Percentiles rank a stretch among this genome's conserved stretches.
Conservation (phyloP, 129 eudicot species). For the Flaveria robusta region DNA sequence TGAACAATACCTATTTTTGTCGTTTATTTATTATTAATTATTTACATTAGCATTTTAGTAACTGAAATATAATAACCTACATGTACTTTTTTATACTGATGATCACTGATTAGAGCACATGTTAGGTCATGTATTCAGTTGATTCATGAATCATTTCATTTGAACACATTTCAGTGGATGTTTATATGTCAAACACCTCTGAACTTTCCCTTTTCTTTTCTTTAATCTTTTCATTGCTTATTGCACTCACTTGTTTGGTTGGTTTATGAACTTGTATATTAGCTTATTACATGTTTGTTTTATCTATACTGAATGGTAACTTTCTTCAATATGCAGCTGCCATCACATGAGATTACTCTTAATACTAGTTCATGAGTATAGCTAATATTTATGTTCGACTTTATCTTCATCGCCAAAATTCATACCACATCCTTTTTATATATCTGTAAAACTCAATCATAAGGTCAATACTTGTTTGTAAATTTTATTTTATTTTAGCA, state of each 20-base stretch:
- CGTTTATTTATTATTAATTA: not conserved
- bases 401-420: not conserved
- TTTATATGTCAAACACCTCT: conserved; percentile 3
- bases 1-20: too few species aligned
- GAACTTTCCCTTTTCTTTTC: not conserved
- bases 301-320: not conserved
- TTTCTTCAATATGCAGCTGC: conserved; percentile 3
- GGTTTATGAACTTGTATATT: not conserved
- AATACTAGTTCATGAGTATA: not conserved
- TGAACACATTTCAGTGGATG: not conserved
- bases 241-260: not conserved
- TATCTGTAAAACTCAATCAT: not conserved
- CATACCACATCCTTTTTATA: not conserved
- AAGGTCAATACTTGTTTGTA: not conserved
- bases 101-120: not conserved
- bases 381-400: not conserved
- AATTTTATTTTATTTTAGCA: not conserved
- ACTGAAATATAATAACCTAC: not conserved
- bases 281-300: not conserved
- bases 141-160: not conserved
- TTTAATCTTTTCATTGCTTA: not conserved
- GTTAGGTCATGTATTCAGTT: not conserved
- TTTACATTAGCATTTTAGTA: not conserved
- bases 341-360: not conserved
- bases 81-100: not conserved